These are phyloP conservation scores for Alternaria panax DNA, from an alignment of 2,329 filamentous ascomycete genomes.

Conservation along the genomic window DNA sequence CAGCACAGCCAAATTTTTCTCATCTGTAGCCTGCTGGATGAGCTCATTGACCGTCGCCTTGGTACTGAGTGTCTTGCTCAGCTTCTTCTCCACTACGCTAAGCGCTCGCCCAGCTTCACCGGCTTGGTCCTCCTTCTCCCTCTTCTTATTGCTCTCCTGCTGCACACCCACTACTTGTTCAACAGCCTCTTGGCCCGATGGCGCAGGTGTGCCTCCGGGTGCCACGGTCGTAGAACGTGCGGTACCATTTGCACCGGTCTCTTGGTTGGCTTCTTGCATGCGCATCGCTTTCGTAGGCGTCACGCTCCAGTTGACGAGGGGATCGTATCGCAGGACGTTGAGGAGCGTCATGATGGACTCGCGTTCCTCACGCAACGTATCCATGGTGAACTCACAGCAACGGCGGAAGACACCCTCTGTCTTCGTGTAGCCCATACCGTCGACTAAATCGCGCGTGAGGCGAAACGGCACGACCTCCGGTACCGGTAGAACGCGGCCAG, in stretches of 20 bases:
- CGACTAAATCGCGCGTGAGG: constrained; percentile 90
- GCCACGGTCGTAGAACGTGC: constrained; percentile 41
- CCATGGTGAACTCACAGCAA: constrained; percentile 98
- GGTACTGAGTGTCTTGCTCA: constrained; percentile 92
- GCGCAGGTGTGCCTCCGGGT: constrained; percentile 41
- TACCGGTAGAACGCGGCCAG: constrained; percentile 91
- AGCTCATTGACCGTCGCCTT: constrained; percentile 95
- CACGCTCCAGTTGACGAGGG: constrained; percentile 93
- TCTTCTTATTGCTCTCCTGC: constrained; percentile 47
- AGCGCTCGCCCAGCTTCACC: constrained; percentile 91
- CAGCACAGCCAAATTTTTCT: constrained; percentile 87
- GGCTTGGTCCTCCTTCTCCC: constrained; percentile 63
- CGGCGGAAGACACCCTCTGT: constrained; percentile 95
- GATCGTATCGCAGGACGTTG: constrained; percentile 97
- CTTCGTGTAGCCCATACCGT: constrained; percentile 94
- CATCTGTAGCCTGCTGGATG: constrained; percentile 94
- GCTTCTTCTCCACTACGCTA: constrained; percentile 92
- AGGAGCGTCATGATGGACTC: constrained; percentile 99
- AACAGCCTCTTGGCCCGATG: constrained; percentile 21
- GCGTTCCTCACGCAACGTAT: constrained; percentile 91
- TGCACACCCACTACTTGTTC: constrained; percentile 35
- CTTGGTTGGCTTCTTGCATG: constrained; percentile 69
- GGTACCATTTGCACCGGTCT: constrained; percentile 53
- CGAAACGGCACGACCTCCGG: constrained; percentile 97
- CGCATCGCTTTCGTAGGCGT: constrained; percentile 71